phyloP scores from a whole-genome alignment of 2,329 filamentous ascomycete genomes.

The Tolypocladium cylindrosporum region DNA sequence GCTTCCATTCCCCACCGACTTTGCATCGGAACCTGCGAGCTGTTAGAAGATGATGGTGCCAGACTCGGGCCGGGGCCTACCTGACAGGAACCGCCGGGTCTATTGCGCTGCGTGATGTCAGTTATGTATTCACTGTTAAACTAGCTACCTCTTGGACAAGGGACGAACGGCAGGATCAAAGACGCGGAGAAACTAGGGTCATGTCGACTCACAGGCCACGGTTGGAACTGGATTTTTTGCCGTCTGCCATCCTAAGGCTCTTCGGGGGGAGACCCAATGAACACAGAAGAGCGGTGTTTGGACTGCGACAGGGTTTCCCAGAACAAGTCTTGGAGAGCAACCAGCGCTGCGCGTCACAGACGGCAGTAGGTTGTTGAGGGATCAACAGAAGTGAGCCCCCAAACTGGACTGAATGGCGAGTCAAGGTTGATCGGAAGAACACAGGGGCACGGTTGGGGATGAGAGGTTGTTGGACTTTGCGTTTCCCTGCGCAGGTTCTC shows the following conservation, averaged over 20 bases:
- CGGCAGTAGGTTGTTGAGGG: too few species aligned
- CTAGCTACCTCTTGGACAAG: not conserved
- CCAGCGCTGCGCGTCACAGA: too few species aligned
- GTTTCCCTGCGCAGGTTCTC: not conserved
- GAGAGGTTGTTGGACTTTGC: not conserved
- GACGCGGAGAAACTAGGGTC: too few species aligned
- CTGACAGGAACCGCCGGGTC: not conserved
- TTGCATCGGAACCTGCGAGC: conserved; percentile 21
- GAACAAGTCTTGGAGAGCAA: too few species aligned
- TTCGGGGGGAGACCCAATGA: not conserved
- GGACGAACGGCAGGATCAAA: not conserved
- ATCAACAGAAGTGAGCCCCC: too few species aligned
- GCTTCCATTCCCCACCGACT: conserved; percentile 25
- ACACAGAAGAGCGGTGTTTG: too few species aligned
- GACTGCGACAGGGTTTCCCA: too few species aligned
- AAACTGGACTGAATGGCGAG: too few species aligned
- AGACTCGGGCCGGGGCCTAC: not conserved
- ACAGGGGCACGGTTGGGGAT: not conserved
- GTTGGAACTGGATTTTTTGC: not conserved
- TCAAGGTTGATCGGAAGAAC: not conserved
- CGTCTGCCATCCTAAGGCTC: not conserved
- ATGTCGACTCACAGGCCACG: not conserved
- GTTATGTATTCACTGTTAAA: not conserved
- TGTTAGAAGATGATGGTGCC: not conserved
- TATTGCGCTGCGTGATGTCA: not conserved